Evolutionary conservation across 257 asterid genomes (phyloP).

Genomic region (Plantago elongata): DNA sequence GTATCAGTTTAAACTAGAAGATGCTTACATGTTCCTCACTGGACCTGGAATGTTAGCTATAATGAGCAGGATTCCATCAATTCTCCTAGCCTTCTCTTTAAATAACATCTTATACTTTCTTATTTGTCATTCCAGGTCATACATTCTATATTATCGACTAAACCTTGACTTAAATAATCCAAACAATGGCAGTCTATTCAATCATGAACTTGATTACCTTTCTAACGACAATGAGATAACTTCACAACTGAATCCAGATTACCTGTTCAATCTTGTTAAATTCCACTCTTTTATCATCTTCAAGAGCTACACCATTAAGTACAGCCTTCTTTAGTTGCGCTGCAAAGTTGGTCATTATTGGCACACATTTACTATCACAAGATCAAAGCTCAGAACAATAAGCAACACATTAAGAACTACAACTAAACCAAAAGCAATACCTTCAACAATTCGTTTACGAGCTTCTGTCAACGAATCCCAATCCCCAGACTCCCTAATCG

Average conservation of each 20-base stretch:
- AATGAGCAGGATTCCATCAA: too few species aligned
- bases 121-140: too few species aligned
- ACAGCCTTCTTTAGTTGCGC: conserved; percentile 91
- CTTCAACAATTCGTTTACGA: conserved; percentile 91
- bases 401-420: too few species aligned
- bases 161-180: too few species aligned
- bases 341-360: conserved; percentile 31
- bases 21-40: too few species aligned
- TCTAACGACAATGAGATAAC: neutral
- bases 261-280: conserved; percentile 96
- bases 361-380: conserved; percentile 14
- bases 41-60: too few species aligned
- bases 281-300: conserved; percentile 76
- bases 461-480: conserved; percentile 83
- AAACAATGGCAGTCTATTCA: too few species aligned
- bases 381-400: neutral
- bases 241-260: neutral
- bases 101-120: too few species aligned
- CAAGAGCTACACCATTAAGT: conserved; percentile 85
- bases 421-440: conserved; percentile 27
- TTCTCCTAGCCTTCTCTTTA: too few species aligned
- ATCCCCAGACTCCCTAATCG: conserved; percentile 67
- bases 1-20: too few species aligned
- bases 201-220: neutral
- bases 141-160: too few species aligned